Conservation (phyloP, 345 rosid species). For the Aurinia saxatilis region DNA sequence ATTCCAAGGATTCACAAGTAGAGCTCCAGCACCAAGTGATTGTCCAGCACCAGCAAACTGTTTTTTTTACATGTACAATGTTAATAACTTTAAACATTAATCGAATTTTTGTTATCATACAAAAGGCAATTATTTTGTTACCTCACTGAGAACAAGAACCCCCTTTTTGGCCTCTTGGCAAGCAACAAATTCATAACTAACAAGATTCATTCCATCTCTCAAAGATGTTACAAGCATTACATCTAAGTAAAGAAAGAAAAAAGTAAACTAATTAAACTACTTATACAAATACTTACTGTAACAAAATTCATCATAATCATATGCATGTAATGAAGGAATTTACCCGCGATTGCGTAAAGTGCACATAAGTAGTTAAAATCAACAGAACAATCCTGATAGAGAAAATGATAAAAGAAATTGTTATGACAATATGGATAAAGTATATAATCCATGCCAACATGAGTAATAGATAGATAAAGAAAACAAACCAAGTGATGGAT, state of each 20-base stretch:
- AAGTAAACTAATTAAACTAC: background rate
- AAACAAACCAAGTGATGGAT: conserved; percentile 83
- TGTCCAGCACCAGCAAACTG: conserved; percentile 98
- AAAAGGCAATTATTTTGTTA: conserved; percentile 20
- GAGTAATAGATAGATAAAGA: background rate
- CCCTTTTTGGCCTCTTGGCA: conserved; percentile 91
- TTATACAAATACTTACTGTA: background rate
- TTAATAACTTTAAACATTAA: background rate
- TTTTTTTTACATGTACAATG: background rate
- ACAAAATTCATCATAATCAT: background rate
- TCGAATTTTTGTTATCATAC: background rate
- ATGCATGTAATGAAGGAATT: background rate
- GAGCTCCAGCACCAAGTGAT: conserved; percentile 92
- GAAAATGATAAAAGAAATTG: background rate
- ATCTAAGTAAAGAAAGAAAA: conserved; percentile 38
- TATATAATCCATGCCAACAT: background rate
- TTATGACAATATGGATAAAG: background rate
- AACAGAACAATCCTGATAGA: conserved; percentile 77
- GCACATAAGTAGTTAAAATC: conserved; percentile 70
- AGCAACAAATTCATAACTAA: conserved; percentile 91
- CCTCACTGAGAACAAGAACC: conserved; percentile 96
- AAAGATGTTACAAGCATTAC: conserved; percentile 87
- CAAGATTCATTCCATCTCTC: conserved; percentile 99
- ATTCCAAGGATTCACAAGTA: conserved; percentile 89
- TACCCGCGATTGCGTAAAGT: conserved; percentile 88